Conservation (phyloP, 208 protist species). For the Histomonas meleagridis region DNA sequence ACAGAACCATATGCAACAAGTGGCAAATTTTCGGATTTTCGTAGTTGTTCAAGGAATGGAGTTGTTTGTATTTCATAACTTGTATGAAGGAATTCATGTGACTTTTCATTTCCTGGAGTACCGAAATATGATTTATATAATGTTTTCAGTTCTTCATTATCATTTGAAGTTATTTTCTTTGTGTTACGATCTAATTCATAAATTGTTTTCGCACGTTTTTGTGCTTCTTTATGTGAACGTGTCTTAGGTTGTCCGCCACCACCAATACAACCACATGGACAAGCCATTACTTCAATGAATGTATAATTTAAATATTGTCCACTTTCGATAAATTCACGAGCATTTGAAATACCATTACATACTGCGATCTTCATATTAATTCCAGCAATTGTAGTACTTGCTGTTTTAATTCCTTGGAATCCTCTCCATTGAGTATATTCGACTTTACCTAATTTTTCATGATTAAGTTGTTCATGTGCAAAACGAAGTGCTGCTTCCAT, state of each 20-base stretch:
- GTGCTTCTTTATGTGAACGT: background rate
- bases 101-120: background rate
- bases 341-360: background rate
- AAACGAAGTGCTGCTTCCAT: slow-evolving; percentile 47
- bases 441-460: background rate
- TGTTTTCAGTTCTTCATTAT: background rate
- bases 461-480: background rate
- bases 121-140: background rate
- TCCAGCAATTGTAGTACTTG: background rate
- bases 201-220: background rate
- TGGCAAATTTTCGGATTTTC: background rate
- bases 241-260: background rate
- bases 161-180: background rate
- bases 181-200: background rate
- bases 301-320: background rate
- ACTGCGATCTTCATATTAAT: background rate
- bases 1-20: background rate
- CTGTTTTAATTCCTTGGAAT: background rate
- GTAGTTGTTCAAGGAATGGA: background rate
- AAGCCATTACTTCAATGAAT: background rate
- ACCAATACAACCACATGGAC: background rate
- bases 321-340: background rate
- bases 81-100: background rate
- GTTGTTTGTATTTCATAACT: background rate
- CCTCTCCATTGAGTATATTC: background rate